A percentile compares a stretch with the other conserved stretches of the same genome.
Conservation (phyloP, 208 protist species). For the Crithidia sp. region DNA sequence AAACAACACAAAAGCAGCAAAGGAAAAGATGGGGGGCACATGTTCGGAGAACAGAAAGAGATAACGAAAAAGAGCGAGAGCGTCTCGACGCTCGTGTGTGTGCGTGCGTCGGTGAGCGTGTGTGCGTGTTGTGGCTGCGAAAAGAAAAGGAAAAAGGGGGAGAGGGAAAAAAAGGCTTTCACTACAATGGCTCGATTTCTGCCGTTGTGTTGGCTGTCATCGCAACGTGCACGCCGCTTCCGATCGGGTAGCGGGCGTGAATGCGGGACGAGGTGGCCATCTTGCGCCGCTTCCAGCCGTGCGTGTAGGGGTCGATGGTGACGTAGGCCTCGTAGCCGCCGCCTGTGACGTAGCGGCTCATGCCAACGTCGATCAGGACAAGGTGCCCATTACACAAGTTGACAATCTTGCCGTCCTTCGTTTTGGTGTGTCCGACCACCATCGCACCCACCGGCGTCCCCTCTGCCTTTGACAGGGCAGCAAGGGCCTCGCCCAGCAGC, state of each 20-base stretch:
- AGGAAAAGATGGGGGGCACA: not conserved
- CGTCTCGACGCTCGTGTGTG: not conserved
- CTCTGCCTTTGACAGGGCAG: slow-evolving; percentile 33
- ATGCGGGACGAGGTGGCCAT: slow-evolving; percentile 1
- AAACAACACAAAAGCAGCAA: no score
- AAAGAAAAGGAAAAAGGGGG: not conserved
- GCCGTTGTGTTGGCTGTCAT: not conserved
- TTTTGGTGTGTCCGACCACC: slow-evolving; percentile 67
- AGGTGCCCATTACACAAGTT: slow-evolving; percentile 22
- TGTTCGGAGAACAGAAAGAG: not conserved
- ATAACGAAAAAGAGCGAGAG: not conserved
- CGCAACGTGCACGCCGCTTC: not conserved
- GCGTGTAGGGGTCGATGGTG: slow-evolving; percentile 7
- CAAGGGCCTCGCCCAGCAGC: slow-evolving; percentile 39
- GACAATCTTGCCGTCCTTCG: slow-evolving; percentile 19
- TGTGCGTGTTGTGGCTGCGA: not conserved
- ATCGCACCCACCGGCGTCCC: slow-evolving; percentile 37
- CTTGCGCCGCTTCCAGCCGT: not conserved
- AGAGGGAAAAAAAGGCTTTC: no score
- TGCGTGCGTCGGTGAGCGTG: not conserved
- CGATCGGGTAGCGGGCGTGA: slow-evolving; percentile 23
- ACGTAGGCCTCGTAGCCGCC: slow-evolving; percentile 41
- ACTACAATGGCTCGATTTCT: not conserved
- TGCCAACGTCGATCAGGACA: slow-evolving; percentile 32
- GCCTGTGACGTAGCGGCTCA: slow-evolving; percentile 39